Base-by-base conservation (phyloP, 225 moss, liverwort and hornwort genomes). In the Marchantia polymorpha region DNA sequence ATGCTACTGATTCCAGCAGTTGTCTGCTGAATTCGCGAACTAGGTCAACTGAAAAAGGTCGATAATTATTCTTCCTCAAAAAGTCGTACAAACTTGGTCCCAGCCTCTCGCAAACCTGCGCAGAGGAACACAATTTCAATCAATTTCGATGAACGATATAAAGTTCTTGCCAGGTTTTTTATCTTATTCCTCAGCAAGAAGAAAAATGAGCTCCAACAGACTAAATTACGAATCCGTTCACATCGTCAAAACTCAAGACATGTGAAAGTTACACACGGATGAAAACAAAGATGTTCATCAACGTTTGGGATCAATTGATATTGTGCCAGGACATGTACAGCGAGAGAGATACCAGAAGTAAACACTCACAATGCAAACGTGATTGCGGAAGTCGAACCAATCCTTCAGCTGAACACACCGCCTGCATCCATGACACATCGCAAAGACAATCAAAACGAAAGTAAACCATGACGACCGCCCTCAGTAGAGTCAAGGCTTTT, bases 351-450 rank as follows among this genome's bases (percentile, higher is more conserved):
- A 23, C 16, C 60, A 61, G 4, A 50, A 8, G 23, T 29, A 16
- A 17, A 51, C 61, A 88, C 87, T 88, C 75, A 99, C 97, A 84
- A 99, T 99, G 83, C 97, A 99, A 53, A 99, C 92, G 77, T 99
- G 97, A 81, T 93, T 99, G 82, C 94, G 92, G 79, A 93, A 99
- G 85, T 99, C 93, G 78, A 99, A 99, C 97, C 92, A 99, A 72
- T 92, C 89, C 87, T 95, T 99, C 64, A 99, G 90, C 86, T 92
- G 93, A 56, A 99, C 92, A 85, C 97, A 99, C 75, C 92, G 91
- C 87, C 97, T 99, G 93, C 88, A 85, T 72, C 70, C 83, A 83
- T 69, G 52, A 55, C 25, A 63, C 26, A 71, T 2, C 48, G 61
- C 30, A 48, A 72, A 78, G 68, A 78, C 4, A 19, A 46, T 74